Evolutionary conservation across 441 rosid genomes (phyloP).

Genomic region (Syzygium malaccense): DNA sequence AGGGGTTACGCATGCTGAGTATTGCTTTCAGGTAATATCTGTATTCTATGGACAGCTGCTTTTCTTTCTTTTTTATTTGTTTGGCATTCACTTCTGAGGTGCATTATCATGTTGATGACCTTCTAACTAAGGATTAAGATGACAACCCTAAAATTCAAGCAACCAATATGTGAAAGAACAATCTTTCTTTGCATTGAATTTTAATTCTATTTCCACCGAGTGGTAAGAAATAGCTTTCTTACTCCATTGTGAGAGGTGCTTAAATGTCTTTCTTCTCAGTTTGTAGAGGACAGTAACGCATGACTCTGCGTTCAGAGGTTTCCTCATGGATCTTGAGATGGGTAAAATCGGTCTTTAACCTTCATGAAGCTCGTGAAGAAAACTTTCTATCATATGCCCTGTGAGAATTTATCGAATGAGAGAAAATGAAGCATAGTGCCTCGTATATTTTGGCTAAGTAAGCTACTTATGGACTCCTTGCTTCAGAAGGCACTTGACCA

Average conservation of each 20-base stretch:
- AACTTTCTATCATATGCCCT: not conserved
- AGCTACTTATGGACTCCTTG: not conserved
- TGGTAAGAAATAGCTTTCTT: not conserved
- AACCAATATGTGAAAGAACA: not conserved
- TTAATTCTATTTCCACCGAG: not conserved
- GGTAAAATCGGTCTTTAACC: not conserved
- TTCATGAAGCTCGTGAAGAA: not conserved
- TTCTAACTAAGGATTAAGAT: not conserved
- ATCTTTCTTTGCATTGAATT: not conserved
- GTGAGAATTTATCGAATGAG: not conserved
- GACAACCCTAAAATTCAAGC: not conserved
- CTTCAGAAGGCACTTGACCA: not conserved
- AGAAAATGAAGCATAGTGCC: not conserved
- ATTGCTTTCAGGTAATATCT: constrained; percentile 58
- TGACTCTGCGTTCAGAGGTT: not conserved
- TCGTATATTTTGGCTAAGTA: not conserved
- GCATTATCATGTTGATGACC: not conserved
- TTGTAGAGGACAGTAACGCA: not conserved
- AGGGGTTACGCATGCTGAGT: constrained; percentile 61
- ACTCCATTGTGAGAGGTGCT: not conserved
- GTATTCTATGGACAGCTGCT: not conserved
- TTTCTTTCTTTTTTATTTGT: not conserved
- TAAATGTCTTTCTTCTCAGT: not conserved
- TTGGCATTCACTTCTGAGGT: not conserved
- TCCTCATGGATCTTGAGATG: not conserved